Base-by-base conservation (phyloP, 345 rosid species). In the Odontarrhena argentea region DNA sequence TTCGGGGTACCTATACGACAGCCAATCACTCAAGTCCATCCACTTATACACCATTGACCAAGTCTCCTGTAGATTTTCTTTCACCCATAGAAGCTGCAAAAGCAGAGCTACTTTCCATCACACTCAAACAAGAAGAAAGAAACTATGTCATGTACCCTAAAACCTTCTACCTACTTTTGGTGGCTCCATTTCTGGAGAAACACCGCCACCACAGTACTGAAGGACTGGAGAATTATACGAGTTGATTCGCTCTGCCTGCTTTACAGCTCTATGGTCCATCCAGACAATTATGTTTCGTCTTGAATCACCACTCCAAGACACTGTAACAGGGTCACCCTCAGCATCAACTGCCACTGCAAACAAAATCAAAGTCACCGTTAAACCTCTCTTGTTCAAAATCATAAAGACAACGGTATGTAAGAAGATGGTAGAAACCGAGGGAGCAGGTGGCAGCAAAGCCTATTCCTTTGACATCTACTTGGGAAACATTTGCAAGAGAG, bases 11-110 rank as follows among this genome's bases (percentile, higher is more conserved):
- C 97, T 88, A 72, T 84, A 94, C 13, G 99, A 90, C 57, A 94
- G 74, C 99, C 99, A 94, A 74, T 94, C 99, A 79, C 97, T 94
- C 85, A 94, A 82, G 73, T 94, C 99, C 97, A 94, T 94, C 97
- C 99, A 94, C 74, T 89, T 84, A 79, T 85, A 88, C 38, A 76
- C 89, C 92, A 94, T 86, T 43, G 99, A 85, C 97, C 99, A 94
- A 60, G 96, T 84, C 76, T 94, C 99, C 56, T 60, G 81, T 66
- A 94, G 77, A 82, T 91, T 94, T 81, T 94, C 96, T 77, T 94
- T 94, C 70, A 94, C 97, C 99, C 99, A 94, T 36, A 94, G 73
- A 65, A 94, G 96, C 99, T 93, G 87, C 76, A 79, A 65, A 75
- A 70, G 42, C 14, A 74, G 11, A 73, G 30, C 3, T 60, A 2